Evolutionary conservation across 2,329 filamentous ascomycete genomes (phyloP).

Genomic region (Penicillium griseofulvum): DNA sequence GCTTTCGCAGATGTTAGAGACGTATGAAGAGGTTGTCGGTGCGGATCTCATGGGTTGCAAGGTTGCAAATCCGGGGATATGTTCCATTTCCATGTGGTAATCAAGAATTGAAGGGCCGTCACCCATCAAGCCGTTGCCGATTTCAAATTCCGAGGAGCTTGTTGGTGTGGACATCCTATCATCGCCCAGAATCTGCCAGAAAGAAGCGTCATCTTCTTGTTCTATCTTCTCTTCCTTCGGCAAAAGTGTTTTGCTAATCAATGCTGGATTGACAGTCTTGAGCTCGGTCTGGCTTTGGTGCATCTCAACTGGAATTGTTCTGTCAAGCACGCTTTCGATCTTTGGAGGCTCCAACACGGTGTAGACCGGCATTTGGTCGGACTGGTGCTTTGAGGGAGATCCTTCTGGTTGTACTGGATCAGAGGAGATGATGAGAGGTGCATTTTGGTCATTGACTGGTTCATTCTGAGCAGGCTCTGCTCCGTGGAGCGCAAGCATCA

Average conservation of each 20-base stretch:
- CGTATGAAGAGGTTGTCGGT: background rate
- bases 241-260: background rate
- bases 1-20: background rate
- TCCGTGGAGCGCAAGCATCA: constrained; percentile 7
- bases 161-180: background rate
- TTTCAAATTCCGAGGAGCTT: background rate
- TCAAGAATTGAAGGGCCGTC: constrained; percentile 5
- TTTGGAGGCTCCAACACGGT: background rate
- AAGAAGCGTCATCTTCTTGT: background rate
- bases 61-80: constrained; percentile 5
- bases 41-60: constrained; percentile 1
- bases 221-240: background rate
- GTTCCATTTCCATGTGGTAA: constrained; percentile 10
- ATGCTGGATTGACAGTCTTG: background rate
- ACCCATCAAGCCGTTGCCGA: background rate
- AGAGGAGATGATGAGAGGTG: background rate
- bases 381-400: background rate
- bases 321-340: background rate
- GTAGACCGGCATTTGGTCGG: background rate
- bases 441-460: background rate
- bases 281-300: background rate
- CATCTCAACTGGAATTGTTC: background rate
- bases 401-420: background rate
- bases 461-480: background rate
- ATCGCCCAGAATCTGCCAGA: background rate